phyloP scores from a whole-genome alignment of 345 rosid genomes.

The Syzygium aqueum region DNA sequence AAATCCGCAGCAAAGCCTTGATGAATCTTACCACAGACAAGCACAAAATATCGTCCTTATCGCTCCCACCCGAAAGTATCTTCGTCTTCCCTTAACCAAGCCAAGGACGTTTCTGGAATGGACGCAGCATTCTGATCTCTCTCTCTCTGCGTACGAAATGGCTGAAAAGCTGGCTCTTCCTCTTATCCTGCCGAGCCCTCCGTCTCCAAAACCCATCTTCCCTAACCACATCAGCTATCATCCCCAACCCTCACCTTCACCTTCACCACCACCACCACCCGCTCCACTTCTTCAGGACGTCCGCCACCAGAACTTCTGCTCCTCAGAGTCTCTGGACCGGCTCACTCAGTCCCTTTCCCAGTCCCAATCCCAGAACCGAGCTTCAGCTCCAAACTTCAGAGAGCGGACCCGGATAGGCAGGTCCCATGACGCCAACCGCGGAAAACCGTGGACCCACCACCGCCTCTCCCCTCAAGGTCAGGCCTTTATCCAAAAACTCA shows the following conservation, averaged over 20 bases:
- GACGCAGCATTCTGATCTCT: background rate
- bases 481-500: constrained; percentile 39
- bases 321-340: constrained; percentile 4
- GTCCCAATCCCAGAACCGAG: constrained; percentile 1
- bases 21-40: background rate
- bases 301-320: constrained; percentile 11
- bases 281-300: constrained; percentile 28
- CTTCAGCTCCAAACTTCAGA: constrained; percentile 10
- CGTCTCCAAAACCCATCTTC: constrained; percentile 38
- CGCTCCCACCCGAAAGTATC: background rate
- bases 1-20: background rate
- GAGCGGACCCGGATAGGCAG: constrained; percentile 55
- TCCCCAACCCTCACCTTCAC: constrained; percentile 2
- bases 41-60: background rate
- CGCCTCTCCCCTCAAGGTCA: constrained; percentile 63
- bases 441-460: constrained; percentile 66
- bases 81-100: background rate
- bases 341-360: background rate
- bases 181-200: constrained; percentile 54
- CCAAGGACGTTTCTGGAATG: background rate
- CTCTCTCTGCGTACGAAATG: constrained; percentile 27
- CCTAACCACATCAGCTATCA: constrained; percentile 20
- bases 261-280: background rate
- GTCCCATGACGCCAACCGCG: constrained; percentile 57
- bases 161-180: constrained; percentile 69